Evolutionary conservation across 2,329 filamentous ascomycete species (phyloP).

Genomic region (Nigrospora sphaerica): DNA sequence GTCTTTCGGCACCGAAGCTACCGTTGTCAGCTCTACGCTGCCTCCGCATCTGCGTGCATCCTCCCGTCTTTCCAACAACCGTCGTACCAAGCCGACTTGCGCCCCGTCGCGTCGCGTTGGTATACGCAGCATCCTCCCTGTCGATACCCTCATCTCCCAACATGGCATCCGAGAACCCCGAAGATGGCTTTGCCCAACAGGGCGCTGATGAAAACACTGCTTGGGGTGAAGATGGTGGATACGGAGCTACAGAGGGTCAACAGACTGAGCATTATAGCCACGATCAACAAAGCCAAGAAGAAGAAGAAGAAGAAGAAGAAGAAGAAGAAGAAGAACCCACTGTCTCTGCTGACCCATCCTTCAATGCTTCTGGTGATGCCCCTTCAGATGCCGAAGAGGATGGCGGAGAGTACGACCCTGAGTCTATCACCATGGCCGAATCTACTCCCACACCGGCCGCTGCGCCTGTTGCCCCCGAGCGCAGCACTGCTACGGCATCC

Average conservation of each 20-base stretch:
- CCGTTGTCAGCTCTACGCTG: too few species aligned
- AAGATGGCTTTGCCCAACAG: conserved; percentile 12
- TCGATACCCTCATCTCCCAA: not conserved
- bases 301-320: conserved; percentile 40
- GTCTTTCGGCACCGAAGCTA: too few species aligned
- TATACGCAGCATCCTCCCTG: too few species aligned
- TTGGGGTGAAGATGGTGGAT: conserved; percentile 46
- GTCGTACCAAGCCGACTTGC: not conserved
- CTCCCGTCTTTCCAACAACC: not conserved
- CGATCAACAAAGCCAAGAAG: conserved; percentile 45
- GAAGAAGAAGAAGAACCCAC: conserved; percentile 42
- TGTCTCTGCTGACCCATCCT: conserved; percentile 26
- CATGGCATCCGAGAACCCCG: conserved; percentile 20
- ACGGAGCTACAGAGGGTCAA: conserved; percentile 47
- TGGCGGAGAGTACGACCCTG: conserved; percentile 51
- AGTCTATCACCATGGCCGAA: conserved; percentile 39
- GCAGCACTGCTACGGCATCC: conserved; percentile 18
- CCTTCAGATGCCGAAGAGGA: conserved; percentile 44
- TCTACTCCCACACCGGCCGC: conserved; percentile 5
- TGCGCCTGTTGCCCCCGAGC: conserved; percentile 13
- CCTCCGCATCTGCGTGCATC: too few species aligned
- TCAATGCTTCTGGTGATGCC: conserved; percentile 41
- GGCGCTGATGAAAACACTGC: conserved; percentile 8
- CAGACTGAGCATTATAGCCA: conserved; percentile 45
- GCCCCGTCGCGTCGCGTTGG: too few species aligned